phyloP scores from a whole-genome alignment of 2,329 filamentous ascomycete species.

The Ceratocystis cacaofunesta region DNA sequence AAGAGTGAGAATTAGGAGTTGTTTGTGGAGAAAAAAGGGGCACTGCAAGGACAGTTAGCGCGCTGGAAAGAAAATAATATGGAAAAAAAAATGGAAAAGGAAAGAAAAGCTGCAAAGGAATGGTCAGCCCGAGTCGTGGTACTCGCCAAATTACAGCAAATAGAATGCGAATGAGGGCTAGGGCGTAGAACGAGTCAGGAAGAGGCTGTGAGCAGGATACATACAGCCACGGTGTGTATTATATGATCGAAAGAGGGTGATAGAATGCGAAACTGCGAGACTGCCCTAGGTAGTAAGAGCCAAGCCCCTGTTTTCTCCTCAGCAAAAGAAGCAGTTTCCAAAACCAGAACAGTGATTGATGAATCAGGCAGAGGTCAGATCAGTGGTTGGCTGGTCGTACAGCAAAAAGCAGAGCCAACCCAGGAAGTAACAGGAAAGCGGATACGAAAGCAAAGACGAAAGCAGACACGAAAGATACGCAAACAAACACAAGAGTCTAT shows the following conservation, averaged over 20 bases:
- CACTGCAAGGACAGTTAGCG: neutral
- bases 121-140: too few relatives aligned
- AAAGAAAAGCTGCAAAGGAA: too few relatives aligned
- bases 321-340: neutral
- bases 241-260: neutral
- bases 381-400: neutral
- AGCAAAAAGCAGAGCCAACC: neutral
- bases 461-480: too few relatives aligned
- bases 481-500: too few relatives aligned
- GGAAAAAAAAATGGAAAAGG: neutral
- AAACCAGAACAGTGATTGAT: neutral
- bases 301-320: neutral
- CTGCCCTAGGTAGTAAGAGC: neutral
- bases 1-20: too few relatives aligned
- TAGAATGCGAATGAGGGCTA: too few relatives aligned
- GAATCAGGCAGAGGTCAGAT: neutral
- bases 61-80: neutral
- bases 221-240: neutral
- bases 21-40: too few relatives aligned
- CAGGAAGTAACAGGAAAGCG: too few relatives aligned
- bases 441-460: too few relatives aligned
- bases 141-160: too few relatives aligned
- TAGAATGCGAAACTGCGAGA: too few relatives aligned
- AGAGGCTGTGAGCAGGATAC: neutral
- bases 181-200: too few relatives aligned